phyloP scores from a whole-genome alignment of 805 yeast species.

The Lachancea sp. region DNA sequence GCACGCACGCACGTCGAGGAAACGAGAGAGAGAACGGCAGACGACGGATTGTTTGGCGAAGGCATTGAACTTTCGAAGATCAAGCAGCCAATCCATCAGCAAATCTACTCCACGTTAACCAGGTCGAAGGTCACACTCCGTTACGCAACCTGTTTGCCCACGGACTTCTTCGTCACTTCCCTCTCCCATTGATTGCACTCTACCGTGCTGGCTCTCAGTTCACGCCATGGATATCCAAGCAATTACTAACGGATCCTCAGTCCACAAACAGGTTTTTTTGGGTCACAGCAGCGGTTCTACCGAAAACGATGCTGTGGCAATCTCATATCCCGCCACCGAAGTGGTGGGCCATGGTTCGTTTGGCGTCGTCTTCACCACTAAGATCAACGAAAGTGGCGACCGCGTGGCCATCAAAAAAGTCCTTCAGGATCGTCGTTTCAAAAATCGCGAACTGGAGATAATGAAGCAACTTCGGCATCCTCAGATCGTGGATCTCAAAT shows the following conservation, averaged over 20 bases:
- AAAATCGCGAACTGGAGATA: conserved; percentile 90
- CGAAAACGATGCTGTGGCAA: conserved; percentile 29
- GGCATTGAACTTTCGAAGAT: no score
- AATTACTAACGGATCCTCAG: conserved; percentile 23
- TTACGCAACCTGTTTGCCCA: no score
- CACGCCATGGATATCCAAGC: conserved; percentile 8
- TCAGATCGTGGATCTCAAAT: conserved; percentile 80
- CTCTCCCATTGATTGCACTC: not conserved
- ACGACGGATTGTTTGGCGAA: no score
- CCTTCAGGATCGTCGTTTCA: conserved; percentile 90
- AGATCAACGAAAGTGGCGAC: conserved; percentile 63
- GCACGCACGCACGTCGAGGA: no score
- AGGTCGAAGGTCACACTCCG: no score
- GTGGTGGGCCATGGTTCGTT: conserved; percentile 99
- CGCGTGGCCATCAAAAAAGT: conserved; percentile 92
- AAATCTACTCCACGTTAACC: no score
- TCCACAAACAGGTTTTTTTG: conserved; percentile 27
- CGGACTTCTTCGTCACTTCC: no score
- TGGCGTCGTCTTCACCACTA: conserved; percentile 93
- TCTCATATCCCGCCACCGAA: conserved; percentile 74
- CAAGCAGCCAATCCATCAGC: no score
- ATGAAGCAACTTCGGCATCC: conserved; percentile 86
- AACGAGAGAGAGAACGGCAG: no score
- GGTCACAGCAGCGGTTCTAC: conserved; percentile 12
- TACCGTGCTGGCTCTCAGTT: not conserved